phyloP scores from a whole-genome alignment of 2,329 filamentous ascomycete genomes.

The Fusarium foetens region DNA sequence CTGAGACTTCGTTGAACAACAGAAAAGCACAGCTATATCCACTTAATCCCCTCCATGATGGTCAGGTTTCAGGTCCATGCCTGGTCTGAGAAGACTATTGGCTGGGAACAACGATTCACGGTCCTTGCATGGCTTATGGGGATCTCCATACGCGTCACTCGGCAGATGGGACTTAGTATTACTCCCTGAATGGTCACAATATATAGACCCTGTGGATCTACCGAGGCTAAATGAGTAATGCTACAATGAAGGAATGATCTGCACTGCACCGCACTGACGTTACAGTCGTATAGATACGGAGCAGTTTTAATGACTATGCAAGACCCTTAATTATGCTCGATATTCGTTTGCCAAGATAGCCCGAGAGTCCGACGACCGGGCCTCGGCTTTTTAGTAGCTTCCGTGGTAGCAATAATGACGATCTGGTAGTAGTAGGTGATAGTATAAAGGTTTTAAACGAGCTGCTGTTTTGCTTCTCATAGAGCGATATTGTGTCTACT shows the following conservation, averaged over 20 bases:
- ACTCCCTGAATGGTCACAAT: no score
- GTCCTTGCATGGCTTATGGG: not conserved
- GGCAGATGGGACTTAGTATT: rapidly evolving
- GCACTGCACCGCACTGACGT: not conserved
- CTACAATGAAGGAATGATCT: rapidly evolving
- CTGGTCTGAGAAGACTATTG: rapidly evolving
- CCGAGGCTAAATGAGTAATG: not conserved
- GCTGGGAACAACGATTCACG: rapidly evolving
- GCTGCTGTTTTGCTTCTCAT: not conserved
- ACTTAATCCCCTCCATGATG: no score
- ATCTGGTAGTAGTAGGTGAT: not conserved
- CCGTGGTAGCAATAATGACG: not conserved
- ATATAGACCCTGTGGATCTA: rapidly evolving
- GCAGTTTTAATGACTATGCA: not conserved
- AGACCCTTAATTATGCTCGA: not conserved
- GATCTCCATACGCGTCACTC: not conserved
- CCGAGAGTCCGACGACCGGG: not conserved
- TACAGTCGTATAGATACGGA: not conserved
- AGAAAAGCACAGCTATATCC: no score
- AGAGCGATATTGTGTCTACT: not conserved
- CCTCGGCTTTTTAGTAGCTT: not conserved
- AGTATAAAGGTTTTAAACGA: not conserved
- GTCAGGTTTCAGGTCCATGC: rapidly evolving
- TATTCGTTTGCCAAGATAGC: not conserved
- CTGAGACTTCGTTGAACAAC: no score